These are phyloP conservation scores for Globisporangium paroecandrum DNA, from an alignment of 352 stramenopile species.

Conservation along the genomic window DNA sequence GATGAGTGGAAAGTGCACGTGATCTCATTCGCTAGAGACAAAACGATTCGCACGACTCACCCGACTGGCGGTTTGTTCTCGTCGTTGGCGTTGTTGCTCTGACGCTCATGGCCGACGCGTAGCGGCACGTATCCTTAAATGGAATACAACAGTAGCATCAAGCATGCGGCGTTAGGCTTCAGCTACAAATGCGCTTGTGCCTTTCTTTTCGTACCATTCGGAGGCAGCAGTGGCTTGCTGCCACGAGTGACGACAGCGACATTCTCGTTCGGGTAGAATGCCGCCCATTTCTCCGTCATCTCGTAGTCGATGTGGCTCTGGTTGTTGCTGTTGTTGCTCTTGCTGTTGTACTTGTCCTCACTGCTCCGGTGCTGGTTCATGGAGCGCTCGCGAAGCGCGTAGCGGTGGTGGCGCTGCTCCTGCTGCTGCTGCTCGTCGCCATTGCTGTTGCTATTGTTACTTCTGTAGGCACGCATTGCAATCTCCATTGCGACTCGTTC, in stretches of 20 bases:
- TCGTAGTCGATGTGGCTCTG: slow-evolving; percentile 11
- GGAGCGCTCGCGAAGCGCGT: slow-evolving; percentile 6
- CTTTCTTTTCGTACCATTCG: slow-evolving; percentile 31
- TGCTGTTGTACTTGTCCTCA: background rate
- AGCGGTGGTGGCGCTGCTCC: background rate
- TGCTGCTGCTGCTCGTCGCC: slow-evolving; percentile 3
- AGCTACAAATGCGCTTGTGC: background rate
- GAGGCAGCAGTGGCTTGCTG: slow-evolving; percentile 46
- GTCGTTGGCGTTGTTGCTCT: slow-evolving; percentile 18
- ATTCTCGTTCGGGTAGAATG: slow-evolving; percentile 51
- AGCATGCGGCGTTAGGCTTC: background rate
- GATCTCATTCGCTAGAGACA: too few relatives aligned
- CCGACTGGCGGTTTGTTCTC: slow-evolving; percentile 28
- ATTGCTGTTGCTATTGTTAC: background rate
- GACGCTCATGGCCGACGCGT: slow-evolving; percentile 39
- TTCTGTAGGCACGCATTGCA: background rate
- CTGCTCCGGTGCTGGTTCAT: slow-evolving; percentile 1
- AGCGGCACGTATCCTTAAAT: slow-evolving; percentile 54
- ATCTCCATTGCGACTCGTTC: background rate
- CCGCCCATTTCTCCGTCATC: slow-evolving; percentile 45
- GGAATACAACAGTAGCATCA: background rate
- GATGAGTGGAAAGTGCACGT: background rate
- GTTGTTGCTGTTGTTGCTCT: slow-evolving; percentile 1
- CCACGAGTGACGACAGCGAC: slow-evolving; percentile 58
- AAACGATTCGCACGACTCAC: slow-evolving; percentile 16